Conservation (phyloP, 192 early-diverging fungal species). For the Spinellus fusiger region DNA sequence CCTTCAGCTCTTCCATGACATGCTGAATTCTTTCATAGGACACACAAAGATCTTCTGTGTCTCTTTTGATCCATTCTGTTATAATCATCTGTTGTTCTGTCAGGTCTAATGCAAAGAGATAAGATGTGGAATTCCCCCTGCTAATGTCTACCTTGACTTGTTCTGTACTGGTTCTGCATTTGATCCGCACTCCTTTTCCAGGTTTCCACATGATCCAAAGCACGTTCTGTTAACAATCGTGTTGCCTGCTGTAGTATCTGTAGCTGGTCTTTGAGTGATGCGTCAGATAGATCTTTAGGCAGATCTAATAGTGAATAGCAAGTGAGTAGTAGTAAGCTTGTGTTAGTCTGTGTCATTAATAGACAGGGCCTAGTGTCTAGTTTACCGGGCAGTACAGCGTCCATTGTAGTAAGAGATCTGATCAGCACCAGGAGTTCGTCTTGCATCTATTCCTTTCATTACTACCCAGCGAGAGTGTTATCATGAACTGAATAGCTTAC, state of each 20-base stretch:
- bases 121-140: not conserved
- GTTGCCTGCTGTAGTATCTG: not conserved
- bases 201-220: not conserved
- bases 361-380: not conserved
- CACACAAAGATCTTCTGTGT: not conserved
- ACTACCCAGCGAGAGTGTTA: too few relatives aligned
- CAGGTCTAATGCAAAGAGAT: not conserved
- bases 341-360: not conserved
- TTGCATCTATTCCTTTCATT: too few relatives aligned
- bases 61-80: not conserved
- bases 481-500: not conserved
- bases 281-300: not conserved
- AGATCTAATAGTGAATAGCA: not conserved
- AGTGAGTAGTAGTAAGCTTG: not conserved
- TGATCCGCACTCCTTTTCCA: not conserved
- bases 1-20: not conserved
- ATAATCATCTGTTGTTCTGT: not conserved
- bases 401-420: not conserved
- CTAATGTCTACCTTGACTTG: not conserved
- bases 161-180: not conserved
- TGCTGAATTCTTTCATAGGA: not conserved
- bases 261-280: not conserved
- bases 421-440: not conserved
- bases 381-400: not conserved
- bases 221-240: not conserved